phyloP scores from a whole-genome alignment of 163 green algal genomes.

The Prototheca wickerhamii region DNA sequence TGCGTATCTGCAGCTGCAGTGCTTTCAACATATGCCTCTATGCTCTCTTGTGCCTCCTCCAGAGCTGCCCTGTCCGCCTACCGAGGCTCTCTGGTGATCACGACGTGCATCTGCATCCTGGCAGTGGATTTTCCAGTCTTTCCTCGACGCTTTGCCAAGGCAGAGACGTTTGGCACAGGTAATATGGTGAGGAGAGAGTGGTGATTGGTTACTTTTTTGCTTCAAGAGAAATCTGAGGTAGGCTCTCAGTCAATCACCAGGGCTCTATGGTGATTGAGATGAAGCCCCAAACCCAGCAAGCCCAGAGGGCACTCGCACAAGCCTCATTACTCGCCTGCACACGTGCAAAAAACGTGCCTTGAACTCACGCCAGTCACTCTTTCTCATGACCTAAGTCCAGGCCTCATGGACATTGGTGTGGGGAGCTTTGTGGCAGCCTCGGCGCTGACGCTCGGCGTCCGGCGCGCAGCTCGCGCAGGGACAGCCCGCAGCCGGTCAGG shows the following conservation, averaged over 20 bases:
- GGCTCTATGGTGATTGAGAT: no score
- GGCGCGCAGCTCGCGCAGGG: not conserved
- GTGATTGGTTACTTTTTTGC: not conserved
- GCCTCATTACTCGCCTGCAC: not conserved
- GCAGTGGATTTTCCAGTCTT: constrained; percentile 87
- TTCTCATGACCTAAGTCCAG: constrained; percentile 5
- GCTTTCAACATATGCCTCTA: not conserved
- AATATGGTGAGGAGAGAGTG: not conserved
- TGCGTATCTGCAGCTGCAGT: not conserved
- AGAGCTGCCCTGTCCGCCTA: constrained; percentile 26
- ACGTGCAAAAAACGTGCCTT: not conserved
- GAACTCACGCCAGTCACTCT: not conserved
- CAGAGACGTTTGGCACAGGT: constrained; percentile 58
- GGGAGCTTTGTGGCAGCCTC: constrained; percentile 73
- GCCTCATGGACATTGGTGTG: constrained; percentile 87
- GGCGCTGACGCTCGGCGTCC: constrained; percentile 32
- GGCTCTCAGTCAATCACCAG: no score
- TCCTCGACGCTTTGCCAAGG: constrained; percentile 79
- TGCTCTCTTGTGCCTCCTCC: not conserved
- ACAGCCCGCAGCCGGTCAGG: not conserved
- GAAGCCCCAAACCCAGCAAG: no score
- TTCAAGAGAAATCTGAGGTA: no score
- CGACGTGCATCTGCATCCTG: constrained; percentile 72
- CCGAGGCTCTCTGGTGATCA: constrained; percentile 54
- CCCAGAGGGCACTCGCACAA: not conserved